These are phyloP conservation scores for Cystobasidiaceae sp. DNA, from an alignment of 1,284 basidiomycete species.

Conservation along the genomic window DNA sequence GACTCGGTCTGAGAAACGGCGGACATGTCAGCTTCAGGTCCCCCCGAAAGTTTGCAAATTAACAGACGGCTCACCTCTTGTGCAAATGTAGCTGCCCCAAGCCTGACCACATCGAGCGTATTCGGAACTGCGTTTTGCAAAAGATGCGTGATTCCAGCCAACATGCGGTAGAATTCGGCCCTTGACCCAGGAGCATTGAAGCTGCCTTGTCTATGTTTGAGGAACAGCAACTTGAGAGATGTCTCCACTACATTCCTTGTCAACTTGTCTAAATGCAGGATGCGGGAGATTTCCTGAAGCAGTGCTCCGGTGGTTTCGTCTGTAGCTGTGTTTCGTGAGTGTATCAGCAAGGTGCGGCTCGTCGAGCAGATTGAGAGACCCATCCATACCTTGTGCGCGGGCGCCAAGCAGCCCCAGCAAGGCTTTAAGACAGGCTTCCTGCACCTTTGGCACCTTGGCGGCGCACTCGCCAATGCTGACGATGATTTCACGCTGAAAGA, in stretches of 20 bases:
- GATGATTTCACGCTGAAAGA: constrained; percentile 65
- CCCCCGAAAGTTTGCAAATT: not conserved
- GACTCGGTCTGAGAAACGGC: constrained; percentile 51
- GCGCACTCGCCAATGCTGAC: constrained; percentile 72
- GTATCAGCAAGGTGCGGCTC: not conserved
- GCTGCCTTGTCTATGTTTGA: constrained; percentile 46
- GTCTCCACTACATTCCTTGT: not conserved
- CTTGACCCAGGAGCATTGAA: constrained; percentile 71
- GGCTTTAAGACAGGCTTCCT: constrained; percentile 58
- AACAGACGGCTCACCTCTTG: constrained; percentile 56
- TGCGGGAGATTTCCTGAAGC: not conserved
- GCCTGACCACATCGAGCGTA: constrained; percentile 76
- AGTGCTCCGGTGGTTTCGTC: not conserved
- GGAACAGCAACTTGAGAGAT: not conserved
- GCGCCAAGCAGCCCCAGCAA: constrained; percentile 8
- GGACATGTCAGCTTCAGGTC: not conserved
- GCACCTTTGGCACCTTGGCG: constrained; percentile 60
- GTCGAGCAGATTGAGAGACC: not conserved
- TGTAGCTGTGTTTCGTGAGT: not conserved
- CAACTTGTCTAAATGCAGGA: not conserved
- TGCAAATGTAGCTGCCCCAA: constrained; percentile 64
- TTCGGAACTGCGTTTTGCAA: constrained; percentile 29
- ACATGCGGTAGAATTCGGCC: constrained; percentile 82
- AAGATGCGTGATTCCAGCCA: constrained; percentile 69
- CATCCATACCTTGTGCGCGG: not conserved